Evolutionary conservation across 2,329 filamentous ascomycete genomes (phyloP).

Genomic region (Hypoxylon sp.): DNA sequence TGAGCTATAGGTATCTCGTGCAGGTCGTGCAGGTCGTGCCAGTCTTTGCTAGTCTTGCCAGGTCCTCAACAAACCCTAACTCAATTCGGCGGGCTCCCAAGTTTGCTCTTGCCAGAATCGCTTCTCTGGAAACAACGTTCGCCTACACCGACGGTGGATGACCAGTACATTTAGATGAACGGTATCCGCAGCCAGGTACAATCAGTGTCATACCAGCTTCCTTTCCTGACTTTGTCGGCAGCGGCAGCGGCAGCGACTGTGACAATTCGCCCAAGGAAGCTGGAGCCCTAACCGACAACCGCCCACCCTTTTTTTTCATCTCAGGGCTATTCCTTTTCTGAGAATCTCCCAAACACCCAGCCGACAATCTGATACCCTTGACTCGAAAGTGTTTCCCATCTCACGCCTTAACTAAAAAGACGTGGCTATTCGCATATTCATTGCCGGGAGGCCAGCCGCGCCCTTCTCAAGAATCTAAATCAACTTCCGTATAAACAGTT

Average conservation of each 20-base stretch:
- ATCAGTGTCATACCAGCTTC: background rate
- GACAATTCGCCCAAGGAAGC: background rate
- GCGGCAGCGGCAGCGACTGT: background rate
- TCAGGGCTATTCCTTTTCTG: background rate
- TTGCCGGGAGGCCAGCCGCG: background rate
- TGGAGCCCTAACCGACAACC: background rate
- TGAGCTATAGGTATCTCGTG: background rate
- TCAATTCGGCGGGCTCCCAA: background rate
- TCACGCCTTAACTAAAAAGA: background rate
- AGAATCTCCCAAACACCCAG: background rate
- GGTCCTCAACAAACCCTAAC: background rate
- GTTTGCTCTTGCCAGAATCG: background rate
- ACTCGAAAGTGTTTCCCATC: background rate
- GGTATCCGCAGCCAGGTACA: background rate
- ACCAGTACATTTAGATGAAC: background rate
- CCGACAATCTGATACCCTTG: background rate
- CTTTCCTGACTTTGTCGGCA: background rate
- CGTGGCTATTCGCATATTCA: background rate
- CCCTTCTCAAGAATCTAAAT: background rate
- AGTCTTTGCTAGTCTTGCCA: too few species aligned
- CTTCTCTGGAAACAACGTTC: background rate
- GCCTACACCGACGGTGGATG: constrained; percentile 1
- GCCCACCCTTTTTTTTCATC: background rate
- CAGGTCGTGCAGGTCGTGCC: too few species aligned
- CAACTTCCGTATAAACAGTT: background rate